phyloP scores from a whole-genome alignment of 495 filamentous ascomycete species.

The Aspergillus taichungensis region DNA sequence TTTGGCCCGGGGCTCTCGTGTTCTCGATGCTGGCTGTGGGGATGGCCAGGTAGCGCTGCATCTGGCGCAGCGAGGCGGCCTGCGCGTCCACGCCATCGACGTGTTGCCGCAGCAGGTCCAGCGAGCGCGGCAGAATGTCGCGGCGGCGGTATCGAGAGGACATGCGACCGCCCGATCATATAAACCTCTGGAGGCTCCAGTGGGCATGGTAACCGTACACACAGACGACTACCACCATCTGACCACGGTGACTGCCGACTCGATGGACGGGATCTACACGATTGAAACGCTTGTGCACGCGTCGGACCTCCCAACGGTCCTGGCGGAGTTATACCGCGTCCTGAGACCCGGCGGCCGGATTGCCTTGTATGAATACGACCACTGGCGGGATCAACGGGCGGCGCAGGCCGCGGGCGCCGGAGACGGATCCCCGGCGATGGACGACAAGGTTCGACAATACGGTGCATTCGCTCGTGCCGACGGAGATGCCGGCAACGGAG shows the following conservation, averaged over 20 bases:
- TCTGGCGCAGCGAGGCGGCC: slow-evolving; percentile 26
- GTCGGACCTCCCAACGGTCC: slow-evolving; percentile 34
- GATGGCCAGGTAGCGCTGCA: slow-evolving; percentile 40
- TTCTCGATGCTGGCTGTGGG: slow-evolving; percentile 48
- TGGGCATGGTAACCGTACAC: slow-evolving; percentile 29
- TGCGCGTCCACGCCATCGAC: slow-evolving; percentile 41
- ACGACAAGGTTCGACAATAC: slow-evolving; percentile 29
- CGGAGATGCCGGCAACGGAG: slow-evolving; percentile 10
- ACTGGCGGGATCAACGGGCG: slow-evolving; percentile 14
- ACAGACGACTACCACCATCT: slow-evolving; percentile 49
- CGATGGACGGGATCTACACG: slow-evolving; percentile 48
- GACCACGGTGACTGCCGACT: slow-evolving; percentile 20
- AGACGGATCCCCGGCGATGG: slow-evolving; percentile 9
- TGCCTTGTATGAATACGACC: slow-evolving; percentile 45
- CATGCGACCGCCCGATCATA: neutral
- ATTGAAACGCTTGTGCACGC: slow-evolving; percentile 55
- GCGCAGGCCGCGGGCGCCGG: slow-evolving; percentile 18
- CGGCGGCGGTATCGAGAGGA: slow-evolving; percentile 1
- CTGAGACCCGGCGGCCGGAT: slow-evolving; percentile 41
- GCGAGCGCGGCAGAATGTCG: slow-evolving; percentile 33
- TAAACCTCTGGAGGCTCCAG: slow-evolving; percentile 9
- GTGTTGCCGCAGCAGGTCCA: slow-evolving; percentile 40
- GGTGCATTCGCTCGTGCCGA: slow-evolving; percentile 34
- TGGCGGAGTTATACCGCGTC: slow-evolving; percentile 40
- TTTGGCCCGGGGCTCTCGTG: slow-evolving; percentile 25